phyloP scores from a whole-genome alignment of 2,329 filamentous ascomycete species.

The Pseudogymnoascus pannorum region DNA sequence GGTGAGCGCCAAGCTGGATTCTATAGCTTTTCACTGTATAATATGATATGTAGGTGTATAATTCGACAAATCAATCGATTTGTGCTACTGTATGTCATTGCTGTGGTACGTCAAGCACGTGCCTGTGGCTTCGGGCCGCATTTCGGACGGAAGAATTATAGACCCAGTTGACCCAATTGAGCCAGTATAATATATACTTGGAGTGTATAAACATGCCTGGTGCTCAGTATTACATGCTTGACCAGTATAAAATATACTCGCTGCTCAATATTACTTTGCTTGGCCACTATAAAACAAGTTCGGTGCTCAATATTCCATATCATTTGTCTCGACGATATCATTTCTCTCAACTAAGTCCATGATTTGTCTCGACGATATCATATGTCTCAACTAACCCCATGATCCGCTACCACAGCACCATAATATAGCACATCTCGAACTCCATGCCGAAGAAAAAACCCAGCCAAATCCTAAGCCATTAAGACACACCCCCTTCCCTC shows the following conservation, averaged over 20 bases:
- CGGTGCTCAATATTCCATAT: neutral
- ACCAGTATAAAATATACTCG: neutral
- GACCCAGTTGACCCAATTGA: neutral
- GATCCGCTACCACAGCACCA: neutral
- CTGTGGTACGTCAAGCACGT: neutral
- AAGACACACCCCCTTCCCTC: neutral
- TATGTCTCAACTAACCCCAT: neutral
- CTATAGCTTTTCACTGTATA: neutral
- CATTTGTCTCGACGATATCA: neutral
- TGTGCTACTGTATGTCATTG: neutral
- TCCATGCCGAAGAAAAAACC: neutral
- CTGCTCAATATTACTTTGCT: neutral
- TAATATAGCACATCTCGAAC: neutral
- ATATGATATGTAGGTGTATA: neutral
- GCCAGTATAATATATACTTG: neutral
- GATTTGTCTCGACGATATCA: neutral
- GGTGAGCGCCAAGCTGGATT: neutral
- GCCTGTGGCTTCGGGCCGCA: slow-evolving; percentile 3
- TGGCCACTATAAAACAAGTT: neutral
- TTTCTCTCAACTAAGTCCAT: neutral
- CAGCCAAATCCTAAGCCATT: neutral
- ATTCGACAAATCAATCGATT: neutral
- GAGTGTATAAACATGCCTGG: neutral
- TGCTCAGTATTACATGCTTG: too few species aligned
- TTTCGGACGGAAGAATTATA: slow-evolving; percentile 5